phyloP scores from a whole-genome alignment of 257 asterid genomes.

The Solanum etuberosum region DNA sequence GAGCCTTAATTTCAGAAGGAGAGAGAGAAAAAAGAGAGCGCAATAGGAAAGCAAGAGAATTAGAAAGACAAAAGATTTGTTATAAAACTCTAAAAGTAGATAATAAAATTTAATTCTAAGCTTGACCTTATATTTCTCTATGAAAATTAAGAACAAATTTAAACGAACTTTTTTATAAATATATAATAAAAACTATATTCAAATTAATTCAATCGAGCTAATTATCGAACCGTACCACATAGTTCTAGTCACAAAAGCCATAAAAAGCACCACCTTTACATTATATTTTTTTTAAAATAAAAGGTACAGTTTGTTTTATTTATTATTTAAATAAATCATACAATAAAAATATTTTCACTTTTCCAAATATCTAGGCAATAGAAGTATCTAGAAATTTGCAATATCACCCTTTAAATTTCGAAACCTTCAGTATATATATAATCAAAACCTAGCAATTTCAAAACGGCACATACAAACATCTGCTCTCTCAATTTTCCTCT shows the following conservation, averaged over 20 bases:
- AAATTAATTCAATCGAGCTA: background rate
- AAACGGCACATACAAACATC: background rate
- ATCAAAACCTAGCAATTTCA: background rate
- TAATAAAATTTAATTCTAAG: too few relatives aligned
- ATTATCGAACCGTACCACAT: background rate
- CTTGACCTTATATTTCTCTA: too few relatives aligned
- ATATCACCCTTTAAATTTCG: background rate
- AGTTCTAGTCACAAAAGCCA: background rate
- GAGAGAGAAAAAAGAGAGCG: background rate
- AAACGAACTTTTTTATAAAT: background rate
- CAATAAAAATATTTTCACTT: background rate
- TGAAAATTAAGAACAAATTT: too few relatives aligned
- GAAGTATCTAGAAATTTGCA: conserved; percentile 32
- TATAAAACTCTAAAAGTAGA: background rate
- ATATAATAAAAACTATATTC: too few relatives aligned
- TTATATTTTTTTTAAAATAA: too few relatives aligned
- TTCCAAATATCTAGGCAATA: background rate
- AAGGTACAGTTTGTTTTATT: background rate
- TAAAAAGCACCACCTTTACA: too few relatives aligned
- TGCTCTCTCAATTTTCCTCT: background rate
- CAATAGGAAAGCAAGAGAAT: background rate
- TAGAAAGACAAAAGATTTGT: background rate
- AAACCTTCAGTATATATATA: background rate
- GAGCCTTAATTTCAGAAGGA: background rate
- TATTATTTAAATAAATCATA: too few relatives aligned